phyloP scores from a whole-genome alignment of 2,329 filamentous ascomycete genomes.

The Xylaria multiplex region DNA sequence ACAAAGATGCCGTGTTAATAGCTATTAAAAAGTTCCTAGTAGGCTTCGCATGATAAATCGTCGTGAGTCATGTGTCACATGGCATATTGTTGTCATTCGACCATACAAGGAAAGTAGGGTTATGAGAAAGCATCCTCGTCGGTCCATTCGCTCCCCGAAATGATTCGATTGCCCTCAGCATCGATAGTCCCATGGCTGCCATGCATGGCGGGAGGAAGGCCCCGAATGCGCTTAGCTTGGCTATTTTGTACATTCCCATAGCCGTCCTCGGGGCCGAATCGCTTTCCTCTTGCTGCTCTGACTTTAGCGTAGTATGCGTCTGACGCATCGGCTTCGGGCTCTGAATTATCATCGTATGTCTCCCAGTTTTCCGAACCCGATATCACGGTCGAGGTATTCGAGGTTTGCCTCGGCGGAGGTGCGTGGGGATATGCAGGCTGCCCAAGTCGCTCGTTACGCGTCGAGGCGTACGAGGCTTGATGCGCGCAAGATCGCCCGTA shows the following conservation, averaged over 20 bases:
- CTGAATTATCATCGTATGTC: constrained; percentile 87
- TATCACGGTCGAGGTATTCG: constrained; percentile 77
- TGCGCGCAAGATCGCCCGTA: constrained; percentile 50
- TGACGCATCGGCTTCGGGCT: constrained; percentile 77
- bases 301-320: constrained; percentile 85
- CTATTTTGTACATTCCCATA: constrained; percentile 54
- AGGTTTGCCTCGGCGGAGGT: constrained; percentile 70
- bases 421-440: constrained; percentile 55
- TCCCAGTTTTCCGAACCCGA: constrained; percentile 98
- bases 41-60: constrained; percentile 43
- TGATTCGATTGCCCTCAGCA: constrained; percentile 68
- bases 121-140: constrained; percentile 69
- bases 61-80: constrained; percentile 41
- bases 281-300: constrained; percentile 74
- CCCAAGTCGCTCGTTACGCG: constrained; percentile 53
- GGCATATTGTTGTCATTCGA: constrained; percentile 43
- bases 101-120: constrained; percentile 39
- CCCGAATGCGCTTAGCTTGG: constrained; percentile 64
- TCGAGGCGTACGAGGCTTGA: constrained; percentile 51
- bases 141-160: constrained; percentile 74
- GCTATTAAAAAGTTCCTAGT: constrained; percentile 14
- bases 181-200: constrained; percentile 62
- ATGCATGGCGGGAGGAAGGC: constrained; percentile 62
- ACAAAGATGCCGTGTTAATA: constrained; percentile 20
- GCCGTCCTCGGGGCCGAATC: constrained; percentile 63